A percentile compares a stretch with the other conserved stretches of the same genome.
Conservation (phyloP, 495 filamentous ascomycete species). For the Cryomyces antarcticus region DNA sequence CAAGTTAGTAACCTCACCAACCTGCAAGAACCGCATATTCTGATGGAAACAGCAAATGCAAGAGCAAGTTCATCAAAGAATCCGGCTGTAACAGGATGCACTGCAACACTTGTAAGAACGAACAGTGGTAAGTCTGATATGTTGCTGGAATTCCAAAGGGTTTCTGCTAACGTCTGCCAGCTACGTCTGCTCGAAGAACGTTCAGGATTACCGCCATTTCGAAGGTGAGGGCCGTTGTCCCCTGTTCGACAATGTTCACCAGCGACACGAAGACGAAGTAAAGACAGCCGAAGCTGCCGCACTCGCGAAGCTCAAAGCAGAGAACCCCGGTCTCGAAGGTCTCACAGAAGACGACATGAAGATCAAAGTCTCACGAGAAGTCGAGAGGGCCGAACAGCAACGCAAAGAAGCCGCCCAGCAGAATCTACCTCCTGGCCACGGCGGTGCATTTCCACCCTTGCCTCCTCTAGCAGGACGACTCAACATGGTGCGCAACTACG, state of each 20-base stretch:
- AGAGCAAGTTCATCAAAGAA: conserved; percentile 48
- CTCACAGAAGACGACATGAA: conserved; percentile 34
- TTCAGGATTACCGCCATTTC: conserved; percentile 29
- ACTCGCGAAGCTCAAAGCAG: conserved; percentile 30
- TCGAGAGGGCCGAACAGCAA: conserved; percentile 8
- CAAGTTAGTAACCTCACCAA: conserved; percentile 19
- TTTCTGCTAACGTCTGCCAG: conserved; percentile 13
- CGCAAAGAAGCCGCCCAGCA: not conserved
- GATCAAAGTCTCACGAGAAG: conserved; percentile 36
- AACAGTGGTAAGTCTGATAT: conserved; percentile 29
- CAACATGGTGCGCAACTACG: not conserved
- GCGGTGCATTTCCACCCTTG: not conserved
- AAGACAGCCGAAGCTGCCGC: conserved; percentile 39
- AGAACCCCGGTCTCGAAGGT: conserved; percentile 38
- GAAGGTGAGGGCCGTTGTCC: conserved; percentile 36
- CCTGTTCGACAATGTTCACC: conserved; percentile 39
- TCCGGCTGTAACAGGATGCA: conserved; percentile 71
- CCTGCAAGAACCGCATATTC: conserved; percentile 6
- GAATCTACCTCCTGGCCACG: not conserved
- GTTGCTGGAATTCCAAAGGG: not conserved
- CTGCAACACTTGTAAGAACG: conserved; percentile 38
- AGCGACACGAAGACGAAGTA: conserved; percentile 46
- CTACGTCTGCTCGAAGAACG: conserved; percentile 48
- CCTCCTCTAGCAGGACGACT: not conserved
- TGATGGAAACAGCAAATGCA: conserved; percentile 17